Conservation (phyloP, 495 filamentous ascomycete species). For the Aspergillus campestris region DNA sequence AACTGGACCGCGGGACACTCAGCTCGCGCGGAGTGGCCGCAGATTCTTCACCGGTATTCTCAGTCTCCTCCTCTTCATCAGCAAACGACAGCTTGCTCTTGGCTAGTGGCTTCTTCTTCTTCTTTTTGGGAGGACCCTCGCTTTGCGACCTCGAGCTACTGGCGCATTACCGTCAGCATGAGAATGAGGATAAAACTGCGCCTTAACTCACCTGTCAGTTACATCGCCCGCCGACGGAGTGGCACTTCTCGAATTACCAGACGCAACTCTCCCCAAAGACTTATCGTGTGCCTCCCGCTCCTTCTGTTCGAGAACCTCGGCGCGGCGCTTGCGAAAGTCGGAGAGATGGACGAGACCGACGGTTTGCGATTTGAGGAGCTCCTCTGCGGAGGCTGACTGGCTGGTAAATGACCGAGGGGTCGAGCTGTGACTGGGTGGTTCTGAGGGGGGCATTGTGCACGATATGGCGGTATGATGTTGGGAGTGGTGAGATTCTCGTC, state of each 20-base stretch:
- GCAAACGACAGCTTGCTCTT: constrained; percentile 67
- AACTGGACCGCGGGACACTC: constrained; percentile 27
- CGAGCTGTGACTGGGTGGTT: constrained; percentile 29
- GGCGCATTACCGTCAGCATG: constrained; percentile 31
- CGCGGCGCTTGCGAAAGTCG: constrained; percentile 95
- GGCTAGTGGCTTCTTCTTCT: constrained; percentile 55
- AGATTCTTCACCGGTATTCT: constrained; percentile 28
- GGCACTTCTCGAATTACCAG: constrained; percentile 40
- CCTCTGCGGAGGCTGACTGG: constrained; percentile 73
- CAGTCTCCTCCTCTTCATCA: constrained; percentile 50
- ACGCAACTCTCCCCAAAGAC: constrained; percentile 41
- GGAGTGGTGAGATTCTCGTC: constrained; percentile 1
- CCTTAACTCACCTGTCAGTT: constrained; percentile 44
- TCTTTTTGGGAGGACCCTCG: constrained; percentile 48
- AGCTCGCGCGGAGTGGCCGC: constrained; percentile 27
- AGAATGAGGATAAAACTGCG: constrained; percentile 1
- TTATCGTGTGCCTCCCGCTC: constrained; percentile 68
- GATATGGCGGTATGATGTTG: background rate
- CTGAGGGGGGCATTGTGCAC: constrained; percentile 27
- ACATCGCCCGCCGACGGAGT: constrained; percentile 46
- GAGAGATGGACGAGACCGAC: constrained; percentile 86
- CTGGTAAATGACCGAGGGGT: constrained; percentile 57
- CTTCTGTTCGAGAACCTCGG: constrained; percentile 86
- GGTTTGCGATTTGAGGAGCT: constrained; percentile 85
- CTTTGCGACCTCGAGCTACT: constrained; percentile 34